These are phyloP conservation scores for Nitzschia sp. DNA, from an alignment of 108 stramenopile species.

Conservation along the genomic window DNA sequence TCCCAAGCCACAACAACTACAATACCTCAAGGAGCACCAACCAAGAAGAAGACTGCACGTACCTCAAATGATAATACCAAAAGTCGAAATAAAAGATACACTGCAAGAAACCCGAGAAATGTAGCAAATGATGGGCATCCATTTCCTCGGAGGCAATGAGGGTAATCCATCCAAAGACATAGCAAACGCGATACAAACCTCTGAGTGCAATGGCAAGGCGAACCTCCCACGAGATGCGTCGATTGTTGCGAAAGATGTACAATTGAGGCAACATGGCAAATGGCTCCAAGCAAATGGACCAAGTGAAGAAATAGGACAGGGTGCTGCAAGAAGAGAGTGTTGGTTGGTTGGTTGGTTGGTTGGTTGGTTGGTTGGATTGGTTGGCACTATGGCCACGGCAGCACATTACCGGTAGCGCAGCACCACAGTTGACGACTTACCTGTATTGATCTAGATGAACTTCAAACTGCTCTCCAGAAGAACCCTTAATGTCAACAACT, in stretches of 20 bases:
- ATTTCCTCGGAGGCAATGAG: conserved; percentile 62
- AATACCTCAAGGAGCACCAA: too few species aligned
- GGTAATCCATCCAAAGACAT: conserved; percentile 81
- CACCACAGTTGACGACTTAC: background rate
- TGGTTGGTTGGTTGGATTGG: background rate
- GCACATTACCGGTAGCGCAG: too few species aligned
- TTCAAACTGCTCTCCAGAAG: conserved; percentile 15
- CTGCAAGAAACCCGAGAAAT: conserved; percentile 5
- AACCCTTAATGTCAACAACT: conserved; percentile 13
- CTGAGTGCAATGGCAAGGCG: conserved; percentile 85
- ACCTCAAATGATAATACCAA: conserved; percentile 13
- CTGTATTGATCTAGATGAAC: conserved; percentile 18
- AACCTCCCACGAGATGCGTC: conserved; percentile 85
- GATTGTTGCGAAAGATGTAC: conserved; percentile 79
- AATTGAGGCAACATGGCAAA: conserved; percentile 92
- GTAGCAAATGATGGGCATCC: conserved; percentile 33
- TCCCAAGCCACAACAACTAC: too few species aligned
- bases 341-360: background rate
- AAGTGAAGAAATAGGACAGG: conserved; percentile 76
- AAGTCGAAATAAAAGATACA: conserved; percentile 5
- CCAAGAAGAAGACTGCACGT: too few species aligned
- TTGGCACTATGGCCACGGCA: background rate
- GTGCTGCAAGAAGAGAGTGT: background rate
- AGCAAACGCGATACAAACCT: conserved; percentile 83
- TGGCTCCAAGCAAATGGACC: conserved; percentile 85